A percentile compares a stretch with the other conserved stretches of the same genome.
Conservation (phyloP, 306 rosid genomes). For the Benincasa hispida region DNA sequence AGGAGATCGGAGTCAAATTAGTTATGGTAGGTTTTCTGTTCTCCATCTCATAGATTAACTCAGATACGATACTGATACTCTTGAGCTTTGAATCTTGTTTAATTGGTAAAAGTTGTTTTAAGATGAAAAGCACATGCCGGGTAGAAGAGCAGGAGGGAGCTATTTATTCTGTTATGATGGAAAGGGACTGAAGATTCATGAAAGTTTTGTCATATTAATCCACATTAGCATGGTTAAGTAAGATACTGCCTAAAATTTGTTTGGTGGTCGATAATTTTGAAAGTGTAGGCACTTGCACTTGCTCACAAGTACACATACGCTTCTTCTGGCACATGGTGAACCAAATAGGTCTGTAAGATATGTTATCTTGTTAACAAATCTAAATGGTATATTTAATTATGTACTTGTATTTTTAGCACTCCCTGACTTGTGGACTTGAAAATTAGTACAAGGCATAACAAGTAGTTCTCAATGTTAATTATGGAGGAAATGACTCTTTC, state of each 20-base stretch:
- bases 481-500: too few relatives aligned
- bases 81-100: neutral
- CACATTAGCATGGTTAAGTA: neutral
- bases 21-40: constrained; percentile 50
- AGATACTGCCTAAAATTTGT: neutral
- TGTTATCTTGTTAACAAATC: neutral
- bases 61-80: neutral
- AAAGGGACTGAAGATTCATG: neutral
- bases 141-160: neutral
- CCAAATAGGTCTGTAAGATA: neutral
- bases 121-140: neutral
- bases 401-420: neutral
- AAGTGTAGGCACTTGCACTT: neutral
- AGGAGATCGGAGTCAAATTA: constrained; percentile 80
- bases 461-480: neutral
- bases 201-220: neutral
- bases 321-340: neutral
- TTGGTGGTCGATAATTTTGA: neutral
- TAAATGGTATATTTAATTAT: neutral
- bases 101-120: neutral
- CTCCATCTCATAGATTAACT: neutral
- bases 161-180: neutral
- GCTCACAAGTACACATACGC: neutral
- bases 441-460: neutral
- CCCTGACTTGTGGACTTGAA: neutral